A percentile compares a stretch with the other conserved stretches of the same genome.
These are phyloP conservation scores for Malus asiatica DNA, from an alignment of 306 rosid species.

Conservation along the genomic window DNA sequence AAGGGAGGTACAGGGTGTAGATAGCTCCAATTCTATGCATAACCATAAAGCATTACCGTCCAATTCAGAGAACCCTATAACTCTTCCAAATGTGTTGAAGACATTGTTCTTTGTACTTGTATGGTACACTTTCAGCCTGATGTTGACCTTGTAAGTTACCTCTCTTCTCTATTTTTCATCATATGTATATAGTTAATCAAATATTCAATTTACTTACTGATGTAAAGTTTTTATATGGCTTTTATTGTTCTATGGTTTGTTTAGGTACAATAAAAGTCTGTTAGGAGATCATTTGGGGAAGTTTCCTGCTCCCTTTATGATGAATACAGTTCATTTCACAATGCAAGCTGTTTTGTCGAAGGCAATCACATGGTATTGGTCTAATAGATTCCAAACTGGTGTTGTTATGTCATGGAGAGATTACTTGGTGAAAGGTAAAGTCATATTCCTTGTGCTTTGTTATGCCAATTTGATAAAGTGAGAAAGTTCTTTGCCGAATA, in stretches of 20 bases:
- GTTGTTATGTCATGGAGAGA: conserved; percentile 91
- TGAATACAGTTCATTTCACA: conserved; percentile 82
- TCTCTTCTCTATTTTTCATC: conserved; percentile 12
- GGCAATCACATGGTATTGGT: conserved; percentile 82
- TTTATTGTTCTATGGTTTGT: conserved; percentile 22
- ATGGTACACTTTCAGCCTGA: conserved; percentile 92
- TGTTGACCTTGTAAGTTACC: conserved; percentile 88
- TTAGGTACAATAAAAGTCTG: conserved; percentile 89
- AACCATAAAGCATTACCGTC: conserved; percentile 23
- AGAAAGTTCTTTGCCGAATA: conserved; percentile 1
- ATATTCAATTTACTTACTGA: conserved; percentile 6
- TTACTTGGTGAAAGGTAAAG: conserved; percentile 77
- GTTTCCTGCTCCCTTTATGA: conserved; percentile 93
- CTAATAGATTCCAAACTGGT: conserved; percentile 53
- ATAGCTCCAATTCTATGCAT: conserved; percentile 24
- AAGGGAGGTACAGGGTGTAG: conserved; percentile 27
- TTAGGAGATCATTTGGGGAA: conserved; percentile 87
- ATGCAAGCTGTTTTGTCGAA: conserved; percentile 88
- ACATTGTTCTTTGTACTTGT: conserved; percentile 72
- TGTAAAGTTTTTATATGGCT: neutral
- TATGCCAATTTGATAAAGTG: conserved; percentile 10
- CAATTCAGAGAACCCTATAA: conserved; percentile 32
- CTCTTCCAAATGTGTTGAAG: conserved; percentile 54
- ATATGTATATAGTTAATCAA: neutral
- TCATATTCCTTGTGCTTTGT: conserved; percentile 8